Percentiles rank a stretch among this genome's conserved stretches.
These are phyloP conservation scores for Mycena kentingensis DNA, from an alignment of 768 basidiomycete species.

Conservation along the genomic window DNA sequence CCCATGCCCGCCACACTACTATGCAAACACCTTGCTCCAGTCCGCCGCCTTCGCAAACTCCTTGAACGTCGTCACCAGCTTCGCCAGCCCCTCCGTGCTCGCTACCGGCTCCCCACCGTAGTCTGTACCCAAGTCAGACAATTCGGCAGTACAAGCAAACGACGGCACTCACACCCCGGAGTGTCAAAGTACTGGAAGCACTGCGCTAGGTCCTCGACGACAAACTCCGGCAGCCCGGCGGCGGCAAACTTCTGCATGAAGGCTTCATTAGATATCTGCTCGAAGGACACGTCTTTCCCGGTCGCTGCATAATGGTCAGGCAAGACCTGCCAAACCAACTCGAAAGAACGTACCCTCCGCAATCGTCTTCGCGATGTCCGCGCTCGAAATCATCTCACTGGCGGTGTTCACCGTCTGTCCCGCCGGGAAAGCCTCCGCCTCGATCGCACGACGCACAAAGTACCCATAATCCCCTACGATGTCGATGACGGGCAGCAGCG, in stretches of 20 bases:
- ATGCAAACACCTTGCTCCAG: not conserved
- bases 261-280: not conserved
- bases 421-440: conserved; percentile 15
- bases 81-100: not conserved
- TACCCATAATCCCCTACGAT: conserved; percentile 16
- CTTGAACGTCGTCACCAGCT: not conserved
- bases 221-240: not conserved
- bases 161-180: not conserved
- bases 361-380: conserved; percentile 1
- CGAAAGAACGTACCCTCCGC: not conserved
- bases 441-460: conserved; percentile 15
- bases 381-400: conserved; percentile 10
- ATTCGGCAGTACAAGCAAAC: not conserved
- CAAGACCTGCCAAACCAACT: not conserved
- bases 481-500: conserved; percentile 15
- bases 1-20: no score
- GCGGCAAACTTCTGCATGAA: not conserved
- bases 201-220: not conserved
- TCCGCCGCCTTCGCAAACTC: not conserved
- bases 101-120: not conserved
- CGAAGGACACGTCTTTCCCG: not conserved
- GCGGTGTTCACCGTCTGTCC: conserved; percentile 10
- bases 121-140: not conserved
- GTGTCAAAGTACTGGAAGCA: not conserved
- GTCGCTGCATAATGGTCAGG: not conserved